These are phyloP conservation scores for Inga laurina DNA, from an alignment of 306 rosid genomes.

Conservation along the genomic window DNA sequence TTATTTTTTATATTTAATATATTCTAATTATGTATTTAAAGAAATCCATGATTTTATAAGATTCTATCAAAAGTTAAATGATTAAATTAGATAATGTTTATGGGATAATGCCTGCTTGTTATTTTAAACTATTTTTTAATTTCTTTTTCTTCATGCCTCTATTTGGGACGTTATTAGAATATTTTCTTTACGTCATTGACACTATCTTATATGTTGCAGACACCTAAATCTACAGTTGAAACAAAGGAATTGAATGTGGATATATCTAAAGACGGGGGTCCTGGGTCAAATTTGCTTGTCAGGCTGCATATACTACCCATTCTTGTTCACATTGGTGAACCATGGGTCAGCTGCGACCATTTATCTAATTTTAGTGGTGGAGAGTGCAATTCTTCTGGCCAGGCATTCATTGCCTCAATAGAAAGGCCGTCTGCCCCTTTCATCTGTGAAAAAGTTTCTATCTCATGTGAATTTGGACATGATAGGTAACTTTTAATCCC, in stretches of 20 bases:
- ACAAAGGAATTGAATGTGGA: conserved; percentile 84
- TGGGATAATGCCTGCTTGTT: background rate
- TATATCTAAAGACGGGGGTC: conserved; percentile 77
- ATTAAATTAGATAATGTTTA: conserved; percentile 5
- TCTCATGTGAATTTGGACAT: conserved; percentile 88
- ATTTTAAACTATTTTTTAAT: conserved; percentile 13
- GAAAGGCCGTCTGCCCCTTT: conserved; percentile 74
- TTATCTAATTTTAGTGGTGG: conserved; percentile 60
- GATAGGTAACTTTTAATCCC: conserved; percentile 71
- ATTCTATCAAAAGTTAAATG: background rate
- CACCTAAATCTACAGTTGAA: conserved; percentile 76
- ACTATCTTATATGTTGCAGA: conserved; percentile 61
- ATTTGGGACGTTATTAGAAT: conserved; percentile 24
- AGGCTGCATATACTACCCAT: conserved; percentile 77
- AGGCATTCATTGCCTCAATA: conserved; percentile 50
- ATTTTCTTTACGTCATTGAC: conserved; percentile 27
- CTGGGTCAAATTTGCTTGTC: conserved; percentile 71
- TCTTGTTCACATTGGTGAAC: conserved; percentile 75
- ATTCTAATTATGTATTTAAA: background rate
- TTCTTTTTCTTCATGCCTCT: conserved; percentile 27
- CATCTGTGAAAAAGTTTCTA: conserved; percentile 72
- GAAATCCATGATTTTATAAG: background rate
- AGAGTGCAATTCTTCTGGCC: conserved; percentile 59
- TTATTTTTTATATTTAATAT: background rate
- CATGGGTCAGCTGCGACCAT: conserved; percentile 66